Evolutionary conservation across 2,329 filamentous ascomycete genomes (phyloP), one percentile per base, ranked within the genome.

Genomic region (Pseudogymnoascus sp.): DNA sequence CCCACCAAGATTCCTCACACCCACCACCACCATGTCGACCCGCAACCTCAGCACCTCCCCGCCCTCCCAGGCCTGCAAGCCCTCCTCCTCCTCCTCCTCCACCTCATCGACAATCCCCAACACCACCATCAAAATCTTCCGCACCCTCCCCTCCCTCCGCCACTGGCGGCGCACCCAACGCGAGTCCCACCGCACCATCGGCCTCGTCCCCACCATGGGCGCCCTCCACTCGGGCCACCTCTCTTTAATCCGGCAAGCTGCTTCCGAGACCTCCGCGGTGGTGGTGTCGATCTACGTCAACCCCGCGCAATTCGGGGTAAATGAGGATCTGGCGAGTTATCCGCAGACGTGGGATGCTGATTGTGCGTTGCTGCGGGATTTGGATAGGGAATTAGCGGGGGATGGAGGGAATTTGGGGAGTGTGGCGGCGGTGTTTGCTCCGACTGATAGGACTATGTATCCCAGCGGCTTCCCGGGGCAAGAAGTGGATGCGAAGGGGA

Each of bases 121-220:
- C 37, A 81, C 83, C 4, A 77, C 81, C 3, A 89, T 92, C 68
- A 85, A 85, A 66, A 77, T 97, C 71, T 89, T 96, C 74, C 90
- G 90, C 70, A 84, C 90, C 75, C 86, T 95, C 65, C 79, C 86
- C 13, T 80, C 85, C 10, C 79, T 96, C 62, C 90, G 91, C 41
- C 76, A 81, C 70, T 89, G 88, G 80, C 86, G 92, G 37, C 82
- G 79, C 21, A 82, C 86, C 43, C 85, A 92, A 66, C 78, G 86
- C 37, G 77, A 86, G 65, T 81, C 86, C 71, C 84, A 88, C 70
- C 85, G 88, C 64, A 87, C 87, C 51, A 87, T 99, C 65, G 92
- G 90, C 65, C 85, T 99, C 28, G 92, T 99, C 37, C 95, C 95
- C 1, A 99, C 95, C 34, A 98, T 99, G 95, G 95, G 95, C 67